These are phyloP conservation scores for Rutstroemia sp. DNA, from an alignment of 2,329 filamentous ascomycete species.

Conservation along the genomic window DNA sequence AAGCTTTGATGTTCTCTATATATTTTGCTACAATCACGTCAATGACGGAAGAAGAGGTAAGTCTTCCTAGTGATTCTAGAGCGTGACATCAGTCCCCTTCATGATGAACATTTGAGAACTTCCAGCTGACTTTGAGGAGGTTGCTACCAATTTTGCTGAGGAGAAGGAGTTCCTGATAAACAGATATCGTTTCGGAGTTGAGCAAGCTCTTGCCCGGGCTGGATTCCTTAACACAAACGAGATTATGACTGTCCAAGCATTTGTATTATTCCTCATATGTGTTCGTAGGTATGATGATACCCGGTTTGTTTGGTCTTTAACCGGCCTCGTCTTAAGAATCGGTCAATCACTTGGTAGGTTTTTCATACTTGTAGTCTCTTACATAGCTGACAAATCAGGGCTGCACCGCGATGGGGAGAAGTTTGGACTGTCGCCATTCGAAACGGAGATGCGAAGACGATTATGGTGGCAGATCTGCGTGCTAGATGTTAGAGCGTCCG, in stretches of 20 bases:
- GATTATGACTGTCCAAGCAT: constrained; percentile 46
- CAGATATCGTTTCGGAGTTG: constrained; percentile 44
- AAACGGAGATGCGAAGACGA: constrained; percentile 51
- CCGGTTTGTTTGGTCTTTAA: constrained; percentile 46
- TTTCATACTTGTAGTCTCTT: neutral
- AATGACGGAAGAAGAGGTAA: constrained; percentile 28
- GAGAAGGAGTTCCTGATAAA: constrained; percentile 37
- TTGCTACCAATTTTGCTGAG: constrained; percentile 33
- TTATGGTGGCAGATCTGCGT: constrained; percentile 56
- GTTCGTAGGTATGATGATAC: constrained; percentile 40
- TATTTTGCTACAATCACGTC: constrained; percentile 46
- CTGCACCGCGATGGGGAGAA: constrained; percentile 51
- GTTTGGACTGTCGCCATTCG: constrained; percentile 48
- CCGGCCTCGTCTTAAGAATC: constrained; percentile 50
- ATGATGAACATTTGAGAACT: neutral
- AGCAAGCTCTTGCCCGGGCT: constrained; percentile 47
- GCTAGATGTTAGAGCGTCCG: constrained; percentile 51
- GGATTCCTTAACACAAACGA: constrained; percentile 48
- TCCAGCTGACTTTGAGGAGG: constrained; percentile 17
- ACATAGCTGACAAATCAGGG: neutral
- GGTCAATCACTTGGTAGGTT: constrained; percentile 41
- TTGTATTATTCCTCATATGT: constrained; percentile 47
- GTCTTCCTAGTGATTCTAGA: neutral
- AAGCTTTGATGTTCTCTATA: constrained; percentile 47
- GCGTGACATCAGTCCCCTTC: too few species aligned